A percentile compares a stretch with the other conserved stretches of the same genome.
Conservation (phyloP, 2,329 filamentous ascomycete species). For the Passalora sequoiae region DNA sequence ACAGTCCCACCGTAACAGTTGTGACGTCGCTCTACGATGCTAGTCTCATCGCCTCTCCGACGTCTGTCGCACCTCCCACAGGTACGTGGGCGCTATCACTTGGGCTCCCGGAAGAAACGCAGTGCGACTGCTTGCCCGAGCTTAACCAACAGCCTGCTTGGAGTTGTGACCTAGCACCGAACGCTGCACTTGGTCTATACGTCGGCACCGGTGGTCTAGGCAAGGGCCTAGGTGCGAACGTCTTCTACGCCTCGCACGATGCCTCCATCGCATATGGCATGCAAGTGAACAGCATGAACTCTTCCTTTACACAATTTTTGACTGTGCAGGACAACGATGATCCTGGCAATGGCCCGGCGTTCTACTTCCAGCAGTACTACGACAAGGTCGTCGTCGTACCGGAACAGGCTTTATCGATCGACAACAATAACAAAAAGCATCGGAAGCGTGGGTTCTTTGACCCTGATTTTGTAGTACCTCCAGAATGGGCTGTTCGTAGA, state of each 20-base stretch:
- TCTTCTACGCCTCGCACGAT: conserved; percentile 30
- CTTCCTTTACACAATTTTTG: conserved; percentile 41
- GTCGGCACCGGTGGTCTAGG: conserved; percentile 21
- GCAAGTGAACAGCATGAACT: conserved; percentile 48
- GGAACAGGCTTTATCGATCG: conserved; percentile 29
- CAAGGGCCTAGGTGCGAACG: conserved; percentile 25
- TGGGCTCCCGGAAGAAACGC: conserved; percentile 46
- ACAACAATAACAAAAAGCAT: conserved; percentile 21
- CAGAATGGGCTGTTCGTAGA: conserved; percentile 33
- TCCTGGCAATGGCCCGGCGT: conserved; percentile 54
- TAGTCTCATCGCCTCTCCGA: conserved; percentile 45
- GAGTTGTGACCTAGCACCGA: conserved; percentile 53
- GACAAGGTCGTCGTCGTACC: conserved; percentile 59
- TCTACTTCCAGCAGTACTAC: conserved; percentile 58
- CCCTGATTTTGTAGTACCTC: conserved; percentile 14
- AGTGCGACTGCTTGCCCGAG: conserved; percentile 55
- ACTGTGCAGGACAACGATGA: conserved; percentile 56
- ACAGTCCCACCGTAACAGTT: conserved; percentile 17
- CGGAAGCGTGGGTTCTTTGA: conserved; percentile 21
- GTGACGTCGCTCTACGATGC: conserved; percentile 32
- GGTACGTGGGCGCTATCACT: conserved; percentile 55
- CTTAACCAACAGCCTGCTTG: conserved; percentile 54
- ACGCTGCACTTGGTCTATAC: conserved; percentile 27
- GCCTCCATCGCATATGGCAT: conserved; percentile 53
- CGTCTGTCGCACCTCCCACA: conserved; percentile 50